phyloP scores from a whole-genome alignment of 306 rosid species.

The Macrotyloma uniflorum region DNA sequence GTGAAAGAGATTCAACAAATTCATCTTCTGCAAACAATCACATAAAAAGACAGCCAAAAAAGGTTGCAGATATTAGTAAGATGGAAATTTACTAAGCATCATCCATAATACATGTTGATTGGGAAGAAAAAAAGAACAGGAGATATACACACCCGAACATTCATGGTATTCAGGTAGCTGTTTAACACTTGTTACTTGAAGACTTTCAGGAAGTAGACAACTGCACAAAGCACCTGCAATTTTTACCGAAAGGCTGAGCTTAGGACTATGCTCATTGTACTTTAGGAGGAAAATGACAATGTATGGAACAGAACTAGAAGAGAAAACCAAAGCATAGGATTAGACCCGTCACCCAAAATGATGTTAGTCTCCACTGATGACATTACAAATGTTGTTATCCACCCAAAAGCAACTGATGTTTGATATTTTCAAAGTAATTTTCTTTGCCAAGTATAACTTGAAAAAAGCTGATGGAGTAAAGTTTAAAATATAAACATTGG shows the following conservation, averaged over 20 bases:
- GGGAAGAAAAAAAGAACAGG: not conserved
- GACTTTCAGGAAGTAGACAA: constrained; percentile 95
- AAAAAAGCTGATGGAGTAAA: constrained; percentile 16
- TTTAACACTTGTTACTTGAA: constrained; percentile 79
- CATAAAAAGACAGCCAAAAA: constrained; percentile 22
- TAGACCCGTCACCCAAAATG: constrained; percentile 10
- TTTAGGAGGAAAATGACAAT: constrained; percentile 10
- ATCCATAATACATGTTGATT: not conserved
- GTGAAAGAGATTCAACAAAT: constrained; percentile 56
- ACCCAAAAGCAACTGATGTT: constrained; percentile 3
- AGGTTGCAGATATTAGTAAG: constrained; percentile 33
- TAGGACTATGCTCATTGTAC: constrained; percentile 18
- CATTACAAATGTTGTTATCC: not conserved
- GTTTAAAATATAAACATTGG: not conserved
- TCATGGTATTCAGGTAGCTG: constrained; percentile 80
- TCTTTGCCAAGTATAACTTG: constrained; percentile 7
- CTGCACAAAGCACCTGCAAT: constrained; percentile 86
- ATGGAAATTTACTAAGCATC: constrained; percentile 25
- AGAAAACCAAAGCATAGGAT: not conserved
- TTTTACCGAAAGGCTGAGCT: constrained; percentile 36
- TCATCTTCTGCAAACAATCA: constrained; percentile 64
- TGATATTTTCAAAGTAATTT: constrained; percentile 2
- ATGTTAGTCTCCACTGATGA: not conserved
- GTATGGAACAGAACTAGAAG: constrained; percentile 17
- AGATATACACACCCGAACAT: constrained; percentile 61